Evolutionary conservation across 306 rosid species (phyloP).

Genomic region (Betula pendula): DNA sequence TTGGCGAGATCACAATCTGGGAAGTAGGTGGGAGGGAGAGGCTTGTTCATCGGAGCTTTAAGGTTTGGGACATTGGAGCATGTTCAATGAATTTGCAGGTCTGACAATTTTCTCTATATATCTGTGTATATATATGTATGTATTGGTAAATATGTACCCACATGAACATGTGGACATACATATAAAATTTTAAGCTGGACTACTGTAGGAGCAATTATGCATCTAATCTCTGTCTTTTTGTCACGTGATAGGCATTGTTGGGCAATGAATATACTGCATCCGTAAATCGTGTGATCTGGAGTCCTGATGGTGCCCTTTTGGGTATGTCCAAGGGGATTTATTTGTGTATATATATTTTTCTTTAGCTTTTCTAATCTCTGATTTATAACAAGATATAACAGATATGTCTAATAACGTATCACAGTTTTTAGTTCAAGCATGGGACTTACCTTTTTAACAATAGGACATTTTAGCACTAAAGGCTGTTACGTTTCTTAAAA

Average conservation of each 20-base stretch:
- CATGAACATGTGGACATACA: not conserved
- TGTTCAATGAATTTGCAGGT: slow-evolving; percentile 79
- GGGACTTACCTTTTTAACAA: no score
- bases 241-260: slow-evolving; percentile 60
- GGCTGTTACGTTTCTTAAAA: not conserved
- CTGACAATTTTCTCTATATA: slow-evolving; percentile 9
- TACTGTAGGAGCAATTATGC: not conserved
- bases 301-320: slow-evolving; percentile 87
- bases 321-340: slow-evolving; percentile 46
- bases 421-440: no score
- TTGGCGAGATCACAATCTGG: slow-evolving; percentile 87
- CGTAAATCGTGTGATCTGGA: slow-evolving; percentile 89
- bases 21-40: slow-evolving; percentile 78
- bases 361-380: no score
- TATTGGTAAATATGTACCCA: no score
- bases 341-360: no score
- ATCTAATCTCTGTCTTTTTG: no score
- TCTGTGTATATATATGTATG: no score
- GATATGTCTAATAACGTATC: not conserved
- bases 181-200: slow-evolving; percentile 3
- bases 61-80: slow-evolving; percentile 71
- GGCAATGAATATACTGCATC: slow-evolving; percentile 72
- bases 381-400: not conserved
- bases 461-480: not conserved
- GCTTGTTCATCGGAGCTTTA: slow-evolving; percentile 70